A percentile compares a stretch with the other conserved stretches of the same genome.
Conservation (phyloP, 2,329 filamentous ascomycete species). For the Pseudogymnoascus sp. region DNA sequence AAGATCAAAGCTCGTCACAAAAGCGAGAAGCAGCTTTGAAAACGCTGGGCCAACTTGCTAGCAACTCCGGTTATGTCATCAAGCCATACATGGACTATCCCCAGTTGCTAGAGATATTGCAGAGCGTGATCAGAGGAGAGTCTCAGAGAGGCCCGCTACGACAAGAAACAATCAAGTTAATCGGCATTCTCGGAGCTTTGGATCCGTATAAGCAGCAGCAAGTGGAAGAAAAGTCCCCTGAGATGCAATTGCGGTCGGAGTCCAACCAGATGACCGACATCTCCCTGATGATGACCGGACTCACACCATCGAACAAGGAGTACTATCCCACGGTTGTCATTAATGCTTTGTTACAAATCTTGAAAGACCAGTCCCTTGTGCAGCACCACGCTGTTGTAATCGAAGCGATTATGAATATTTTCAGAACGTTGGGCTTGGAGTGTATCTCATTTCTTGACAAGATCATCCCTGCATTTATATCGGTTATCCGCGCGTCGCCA, state of each 20-base stretch:
- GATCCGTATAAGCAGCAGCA: conserved; percentile 96
- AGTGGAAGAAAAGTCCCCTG: conserved; percentile 81
- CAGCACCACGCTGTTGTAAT: conserved; percentile 92
- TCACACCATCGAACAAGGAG: conserved; percentile 94
- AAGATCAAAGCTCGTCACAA: conserved; percentile 82
- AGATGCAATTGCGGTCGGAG: conserved; percentile 62
- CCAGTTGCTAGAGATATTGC: conserved; percentile 82
- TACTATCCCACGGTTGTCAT: conserved; percentile 98
- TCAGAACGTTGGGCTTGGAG: conserved; percentile 89
- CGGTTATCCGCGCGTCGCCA: conserved; percentile 77
- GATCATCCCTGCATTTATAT: conserved; percentile 88
- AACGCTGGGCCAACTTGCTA: conserved; percentile 84
- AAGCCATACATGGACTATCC: conserved; percentile 93
- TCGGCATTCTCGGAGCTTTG: conserved; percentile 88
- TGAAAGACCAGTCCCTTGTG: conserved; percentile 82
- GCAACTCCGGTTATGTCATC: conserved; percentile 96
- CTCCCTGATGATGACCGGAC: conserved; percentile 92
- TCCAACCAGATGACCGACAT: conserved; percentile 75
- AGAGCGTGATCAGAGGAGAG: conserved; percentile 90
- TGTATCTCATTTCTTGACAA: conserved; percentile 91
- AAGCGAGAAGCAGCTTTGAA: conserved; percentile 89
- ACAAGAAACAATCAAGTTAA: conserved; percentile 90
- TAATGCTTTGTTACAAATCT: conserved; percentile 83
- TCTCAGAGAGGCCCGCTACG: conserved; percentile 72
- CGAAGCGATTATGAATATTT: conserved; percentile 98